Evolutionary conservation across 805 yeast genomes (phyloP).

Genomic region (Ogataea philodendri): DNA sequence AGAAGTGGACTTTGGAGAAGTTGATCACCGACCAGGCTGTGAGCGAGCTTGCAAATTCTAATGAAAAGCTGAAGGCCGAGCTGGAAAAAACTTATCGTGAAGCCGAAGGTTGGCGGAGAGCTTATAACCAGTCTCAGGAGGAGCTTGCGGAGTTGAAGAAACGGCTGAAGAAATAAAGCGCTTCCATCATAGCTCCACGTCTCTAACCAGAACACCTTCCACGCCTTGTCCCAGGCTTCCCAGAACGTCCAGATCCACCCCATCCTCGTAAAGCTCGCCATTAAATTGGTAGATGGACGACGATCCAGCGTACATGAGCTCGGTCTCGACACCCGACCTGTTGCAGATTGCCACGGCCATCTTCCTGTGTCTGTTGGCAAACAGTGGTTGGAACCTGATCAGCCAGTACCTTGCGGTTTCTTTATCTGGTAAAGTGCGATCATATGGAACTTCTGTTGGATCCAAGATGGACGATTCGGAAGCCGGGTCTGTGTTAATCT

Average conservation of each 20-base stretch:
- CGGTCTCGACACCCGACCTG: conserved; percentile 75
- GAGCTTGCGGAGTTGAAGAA: conserved; percentile 18
- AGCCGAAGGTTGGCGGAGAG: conserved; percentile 76
- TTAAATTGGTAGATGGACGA: conserved; percentile 55
- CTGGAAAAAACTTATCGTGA: conserved; percentile 91
- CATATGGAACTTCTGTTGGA: conserved; percentile 9
- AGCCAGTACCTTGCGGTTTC: conserved; percentile 60
- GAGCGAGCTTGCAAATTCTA: conserved; percentile 76
- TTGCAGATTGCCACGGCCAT: conserved; percentile 56
- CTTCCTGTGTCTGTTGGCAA: conserved; percentile 18
- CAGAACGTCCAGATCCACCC: conserved; percentile 46
- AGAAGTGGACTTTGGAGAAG: conserved; percentile 94
- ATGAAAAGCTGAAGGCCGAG: conserved; percentile 84
- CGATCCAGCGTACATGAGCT: conserved; percentile 66
- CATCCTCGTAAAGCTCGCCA: conserved; percentile 33
- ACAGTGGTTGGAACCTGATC: conserved; percentile 46
- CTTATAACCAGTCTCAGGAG: conserved; percentile 26
- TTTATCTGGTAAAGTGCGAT: conserved; percentile 24
- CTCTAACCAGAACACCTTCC: conserved; percentile 64
- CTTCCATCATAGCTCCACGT: conserved; percentile 42
- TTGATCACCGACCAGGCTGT: conserved; percentile 88
- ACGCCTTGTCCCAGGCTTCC: conserved; percentile 61
- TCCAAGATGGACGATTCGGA: conserved; percentile 7
- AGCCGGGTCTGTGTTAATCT: conserved; percentile 20
- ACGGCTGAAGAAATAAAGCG: conserved; percentile 9